phyloP scores from a whole-genome alignment of 164 flowering plant species.

The Umbilicus rupestris region DNA sequence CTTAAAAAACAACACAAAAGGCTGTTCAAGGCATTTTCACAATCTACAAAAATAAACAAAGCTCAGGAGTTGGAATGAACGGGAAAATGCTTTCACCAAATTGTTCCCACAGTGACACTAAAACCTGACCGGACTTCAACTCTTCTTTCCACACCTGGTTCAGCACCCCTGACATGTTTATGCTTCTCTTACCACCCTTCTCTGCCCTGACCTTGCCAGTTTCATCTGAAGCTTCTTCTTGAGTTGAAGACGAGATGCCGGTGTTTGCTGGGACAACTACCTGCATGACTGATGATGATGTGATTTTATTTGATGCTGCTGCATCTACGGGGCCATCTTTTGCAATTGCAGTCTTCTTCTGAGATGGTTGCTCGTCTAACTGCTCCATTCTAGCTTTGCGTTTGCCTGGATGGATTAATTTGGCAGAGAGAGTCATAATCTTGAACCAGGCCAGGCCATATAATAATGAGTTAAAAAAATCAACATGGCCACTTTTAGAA shows the following conservation, averaged over 20 bases:
- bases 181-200: constrained; percentile 21
- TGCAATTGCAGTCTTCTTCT: constrained; percentile 39
- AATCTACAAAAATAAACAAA: constrained; percentile 31
- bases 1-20: too few species aligned
- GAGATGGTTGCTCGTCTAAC: constrained; percentile 45
- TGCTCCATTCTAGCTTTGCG: constrained; percentile 50
- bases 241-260: constrained; percentile 31
- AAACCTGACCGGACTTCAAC: constrained; percentile 41
- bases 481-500: too few species aligned
- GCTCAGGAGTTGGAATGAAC: constrained; percentile 39
- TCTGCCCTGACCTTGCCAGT: constrained; percentile 25
- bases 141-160: constrained; percentile 68
- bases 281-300: neutral
- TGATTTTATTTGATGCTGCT: neutral
- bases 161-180: constrained; percentile 32
- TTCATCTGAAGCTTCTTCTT: constrained; percentile 21
- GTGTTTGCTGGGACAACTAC: constrained; percentile 14
- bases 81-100: constrained; percentile 35
- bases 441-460: neutral
- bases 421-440: neutral
- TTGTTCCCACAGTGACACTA: constrained; percentile 30
- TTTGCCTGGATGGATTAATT: constrained; percentile 33
- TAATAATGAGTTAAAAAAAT: too few species aligned
- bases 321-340: constrained; percentile 37
- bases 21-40: too few species aligned